Evolutionary conservation across 1,284 basidiomycete genomes (phyloP).

Genomic region (Ceratobasidium sp.): DNA sequence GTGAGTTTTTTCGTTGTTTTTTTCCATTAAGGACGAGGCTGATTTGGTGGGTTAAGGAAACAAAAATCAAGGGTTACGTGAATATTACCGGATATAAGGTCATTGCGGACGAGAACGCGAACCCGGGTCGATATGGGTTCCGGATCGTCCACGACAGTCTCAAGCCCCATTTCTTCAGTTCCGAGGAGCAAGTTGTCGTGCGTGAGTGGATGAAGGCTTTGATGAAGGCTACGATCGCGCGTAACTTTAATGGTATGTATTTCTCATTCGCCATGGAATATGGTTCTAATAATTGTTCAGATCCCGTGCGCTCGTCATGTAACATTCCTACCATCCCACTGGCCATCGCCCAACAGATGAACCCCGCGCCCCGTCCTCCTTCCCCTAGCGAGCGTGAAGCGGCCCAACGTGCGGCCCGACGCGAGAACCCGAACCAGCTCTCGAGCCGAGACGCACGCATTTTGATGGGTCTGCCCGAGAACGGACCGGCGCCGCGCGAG

Average conservation of each 20-base stretch:
- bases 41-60: constrained; percentile 77
- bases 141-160: constrained; percentile 91
- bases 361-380: constrained; percentile 93
- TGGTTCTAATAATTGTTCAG: constrained; percentile 60
- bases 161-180: constrained; percentile 91
- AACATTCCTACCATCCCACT: constrained; percentile 98
- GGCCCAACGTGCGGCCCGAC: constrained; percentile 86
- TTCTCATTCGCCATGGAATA: neutral
- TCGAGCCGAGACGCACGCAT: constrained; percentile 88
- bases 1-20: constrained; percentile 63
- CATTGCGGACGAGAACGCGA: constrained; percentile 90
- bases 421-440: constrained; percentile 91
- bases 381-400: constrained; percentile 90
- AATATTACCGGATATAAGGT: constrained; percentile 94
- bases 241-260: constrained; percentile 87
- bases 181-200: constrained; percentile 84
- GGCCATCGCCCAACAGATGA: constrained; percentile 95
- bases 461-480: constrained; percentile 72
- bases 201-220: constrained; percentile 99
- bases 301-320: constrained; percentile 94
- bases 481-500: constrained; percentile 28
- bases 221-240: constrained; percentile 97
- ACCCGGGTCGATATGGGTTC: constrained; percentile 96
- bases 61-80: constrained; percentile 95
- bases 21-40: constrained; percentile 48